phyloP scores from a whole-genome alignment of 352 stramenopile genomes.

The Elongisporangium prolatum region DNA sequence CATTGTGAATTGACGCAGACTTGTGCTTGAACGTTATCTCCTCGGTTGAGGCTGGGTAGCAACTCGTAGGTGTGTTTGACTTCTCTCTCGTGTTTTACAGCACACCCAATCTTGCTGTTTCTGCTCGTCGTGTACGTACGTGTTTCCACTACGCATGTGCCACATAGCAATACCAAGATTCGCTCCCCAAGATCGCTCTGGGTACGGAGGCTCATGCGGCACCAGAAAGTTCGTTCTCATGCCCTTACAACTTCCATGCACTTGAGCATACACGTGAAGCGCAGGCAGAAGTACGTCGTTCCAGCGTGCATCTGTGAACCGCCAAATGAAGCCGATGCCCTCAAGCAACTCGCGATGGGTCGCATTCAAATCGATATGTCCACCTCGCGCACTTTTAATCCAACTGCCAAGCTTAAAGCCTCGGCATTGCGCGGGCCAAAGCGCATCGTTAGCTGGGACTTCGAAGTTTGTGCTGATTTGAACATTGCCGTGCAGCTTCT shows the following conservation, averaged over 20 bases:
- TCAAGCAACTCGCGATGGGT: conserved; percentile 50
- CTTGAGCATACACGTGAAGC: conserved; percentile 50
- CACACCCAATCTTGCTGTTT: conserved; percentile 61
- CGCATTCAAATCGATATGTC: conserved; percentile 33
- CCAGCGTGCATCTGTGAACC: conserved; percentile 69
- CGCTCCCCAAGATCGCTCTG: conserved; percentile 49
- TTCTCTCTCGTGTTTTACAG: too few species aligned
- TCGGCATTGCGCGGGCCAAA: conserved; percentile 46
- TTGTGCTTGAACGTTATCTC: too few species aligned
- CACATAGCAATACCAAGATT: conserved; percentile 74
- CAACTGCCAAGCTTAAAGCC: conserved; percentile 69
- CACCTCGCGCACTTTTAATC: conserved; percentile 59
- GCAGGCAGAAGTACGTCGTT: conserved; percentile 57
- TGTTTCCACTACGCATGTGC: conserved; percentile 84
- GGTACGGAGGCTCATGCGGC: conserved; percentile 51
- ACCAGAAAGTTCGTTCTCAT: conserved; percentile 81
- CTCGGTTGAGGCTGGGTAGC: too few species aligned
- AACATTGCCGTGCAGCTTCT: conserved; percentile 33
- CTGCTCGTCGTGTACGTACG: conserved; percentile 61
- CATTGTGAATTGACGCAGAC: too few species aligned
- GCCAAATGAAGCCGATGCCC: conserved; percentile 62
- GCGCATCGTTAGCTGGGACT: conserved; percentile 43
- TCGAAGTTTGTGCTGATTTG: conserved; percentile 69
- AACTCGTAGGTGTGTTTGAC: too few species aligned
- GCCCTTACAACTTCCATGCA: conserved; percentile 51